phyloP scores from a whole-genome alignment of 179 eudicot species.

The Heliamphora pulchella region DNA sequence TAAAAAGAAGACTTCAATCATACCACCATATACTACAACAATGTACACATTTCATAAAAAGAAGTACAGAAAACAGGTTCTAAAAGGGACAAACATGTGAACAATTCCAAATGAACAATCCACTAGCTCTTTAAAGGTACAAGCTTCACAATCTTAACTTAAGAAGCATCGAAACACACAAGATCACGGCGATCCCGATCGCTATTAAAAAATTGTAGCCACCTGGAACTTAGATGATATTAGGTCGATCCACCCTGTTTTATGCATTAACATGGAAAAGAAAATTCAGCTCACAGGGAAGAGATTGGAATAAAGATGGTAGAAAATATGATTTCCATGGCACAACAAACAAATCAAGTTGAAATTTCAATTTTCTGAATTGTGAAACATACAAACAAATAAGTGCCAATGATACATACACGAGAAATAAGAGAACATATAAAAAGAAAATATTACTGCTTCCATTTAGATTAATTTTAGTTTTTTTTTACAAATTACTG shows the following conservation, averaged over 20 bases:
- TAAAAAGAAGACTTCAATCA: background rate
- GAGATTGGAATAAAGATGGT: background rate
- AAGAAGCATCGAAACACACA: conserved; percentile 31
- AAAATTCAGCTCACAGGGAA: background rate
- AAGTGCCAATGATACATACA: background rate
- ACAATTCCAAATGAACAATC: conserved; percentile 8
- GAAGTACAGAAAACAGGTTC: background rate
- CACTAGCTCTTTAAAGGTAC: background rate
- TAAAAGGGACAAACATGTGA: conserved; percentile 4
- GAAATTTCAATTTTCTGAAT: background rate
- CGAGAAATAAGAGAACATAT: background rate
- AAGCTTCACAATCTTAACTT: conserved; percentile 3
- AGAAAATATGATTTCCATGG: background rate
- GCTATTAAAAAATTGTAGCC: conserved; percentile 85
- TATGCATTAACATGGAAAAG: conserved; percentile 13
- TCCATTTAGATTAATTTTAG: background rate
- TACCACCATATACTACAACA: background rate
- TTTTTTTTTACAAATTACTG: no score
- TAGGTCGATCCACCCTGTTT: conserved; percentile 93
- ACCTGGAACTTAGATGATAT: conserved; percentile 83
- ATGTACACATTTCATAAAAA: background rate
- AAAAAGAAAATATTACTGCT: background rate
- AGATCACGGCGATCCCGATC: conserved; percentile 99
- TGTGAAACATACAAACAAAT: background rate
- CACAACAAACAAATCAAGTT: background rate